Percentiles rank a stretch among this genome's conserved stretches.
Evolutionary conservation across 2,329 filamentous ascomycete species (phyloP).

Genomic region (Diaporthe aspalathi): DNA sequence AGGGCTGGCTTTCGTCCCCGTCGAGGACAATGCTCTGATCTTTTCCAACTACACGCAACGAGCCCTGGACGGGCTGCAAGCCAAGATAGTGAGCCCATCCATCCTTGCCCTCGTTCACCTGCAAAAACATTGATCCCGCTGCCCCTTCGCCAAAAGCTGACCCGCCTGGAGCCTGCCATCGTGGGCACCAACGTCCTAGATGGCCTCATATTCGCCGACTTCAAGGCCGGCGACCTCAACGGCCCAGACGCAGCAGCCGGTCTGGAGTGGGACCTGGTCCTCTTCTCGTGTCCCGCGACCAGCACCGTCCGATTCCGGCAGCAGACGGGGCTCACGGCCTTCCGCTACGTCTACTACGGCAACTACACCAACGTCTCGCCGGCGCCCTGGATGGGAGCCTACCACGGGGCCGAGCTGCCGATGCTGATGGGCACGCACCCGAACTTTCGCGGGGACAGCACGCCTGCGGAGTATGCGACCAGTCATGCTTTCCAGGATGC

Average conservation of each 20-base stretch:
- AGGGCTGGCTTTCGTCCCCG: slow-evolving; percentile 49
- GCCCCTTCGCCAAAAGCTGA: not conserved
- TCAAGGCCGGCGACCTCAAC: slow-evolving; percentile 17
- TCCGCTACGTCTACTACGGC: slow-evolving; percentile 41
- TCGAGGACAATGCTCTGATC: slow-evolving; percentile 47
- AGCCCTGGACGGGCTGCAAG: slow-evolving; percentile 44
- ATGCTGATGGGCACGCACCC: slow-evolving; percentile 46
- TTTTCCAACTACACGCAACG: slow-evolving; percentile 49
- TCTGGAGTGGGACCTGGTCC: slow-evolving; percentile 21
- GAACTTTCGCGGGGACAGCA: slow-evolving; percentile 24
- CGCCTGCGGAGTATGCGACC: slow-evolving; percentile 25
- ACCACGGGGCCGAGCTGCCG: slow-evolving; percentile 44
- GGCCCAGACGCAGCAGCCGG: slow-evolving; percentile 39
- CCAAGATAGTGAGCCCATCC: slow-evolving; percentile 42
- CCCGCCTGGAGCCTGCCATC: slow-evolving; percentile 41
- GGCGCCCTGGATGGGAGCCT: slow-evolving; percentile 41
- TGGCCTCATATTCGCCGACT: slow-evolving; percentile 42
- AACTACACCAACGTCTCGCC: slow-evolving; percentile 43
- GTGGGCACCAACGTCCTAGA: slow-evolving; percentile 44
- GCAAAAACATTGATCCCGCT: not conserved
- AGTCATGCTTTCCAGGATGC: slow-evolving; percentile 34
- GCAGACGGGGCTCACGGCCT: slow-evolving; percentile 32
- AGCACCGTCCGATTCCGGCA: slow-evolving; percentile 19
- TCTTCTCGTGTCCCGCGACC: slow-evolving; percentile 45
- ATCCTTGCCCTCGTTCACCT: too few species aligned